Base-by-base conservation (phyloP, 495 filamentous ascomycete species). In the Xylaria palmicola region DNA sequence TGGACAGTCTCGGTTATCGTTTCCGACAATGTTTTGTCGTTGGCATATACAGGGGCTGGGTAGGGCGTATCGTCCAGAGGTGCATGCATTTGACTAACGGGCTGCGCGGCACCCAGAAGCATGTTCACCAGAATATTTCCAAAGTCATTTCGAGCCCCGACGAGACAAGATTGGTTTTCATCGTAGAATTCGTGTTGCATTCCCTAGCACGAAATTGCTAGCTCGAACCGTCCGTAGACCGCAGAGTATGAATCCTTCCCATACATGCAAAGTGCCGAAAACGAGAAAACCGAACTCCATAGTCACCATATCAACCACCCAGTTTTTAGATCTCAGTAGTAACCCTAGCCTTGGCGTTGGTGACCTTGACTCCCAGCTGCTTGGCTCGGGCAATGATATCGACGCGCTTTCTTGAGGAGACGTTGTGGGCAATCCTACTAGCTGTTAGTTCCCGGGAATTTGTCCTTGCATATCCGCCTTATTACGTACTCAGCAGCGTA, bases 361-460 rank as follows among this genome's bases (percentile, higher is more conserved):
- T 98, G 76, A 98, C 92, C 89, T 98, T 98, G 74, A 98, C 94
- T 70, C 90, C 90, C 75, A 98, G 82, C 79, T 96, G 88, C 90
- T 97, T 98, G 71, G 94, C 94, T 77, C 91, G 87, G 63, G 91
- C 85, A 74, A 98, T 82, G 79, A 98, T 98, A 67, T 97, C 92
- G 76, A 98, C 88, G 77, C 94, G 86, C 90, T 98, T 98, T 82
- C 93, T 85, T 71, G 94, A 96, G 51, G 95, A 98, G 77, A 98
- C 94, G 72, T 90, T 90, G 84, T 93, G 90, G 74, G 86, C 90
- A 77, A 98, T 98, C 85, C 94, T 97, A 68, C 58, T 65, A 13
- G 53, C 29, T 40, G 19, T 72, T 63, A 72, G 62, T 59, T 65
- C 56, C 39, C 56, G 26, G 36, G 22, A 41, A 49, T 53, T 15